phyloP scores from a whole-genome alignment of 1,284 basidiomycete species.

The Ustilago shanxiensis region DNA sequence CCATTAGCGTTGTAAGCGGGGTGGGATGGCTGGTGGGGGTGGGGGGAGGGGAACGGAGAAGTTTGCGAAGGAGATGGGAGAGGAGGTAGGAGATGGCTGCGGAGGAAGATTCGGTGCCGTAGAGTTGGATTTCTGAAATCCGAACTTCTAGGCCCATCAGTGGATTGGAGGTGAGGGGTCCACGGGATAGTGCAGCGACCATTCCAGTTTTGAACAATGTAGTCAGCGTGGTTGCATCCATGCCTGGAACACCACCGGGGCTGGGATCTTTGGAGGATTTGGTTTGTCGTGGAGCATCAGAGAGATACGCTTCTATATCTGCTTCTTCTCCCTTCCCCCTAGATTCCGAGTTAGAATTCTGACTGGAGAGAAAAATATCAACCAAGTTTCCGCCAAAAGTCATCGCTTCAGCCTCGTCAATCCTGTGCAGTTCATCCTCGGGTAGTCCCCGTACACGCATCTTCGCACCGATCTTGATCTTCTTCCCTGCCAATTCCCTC shows the following conservation, averaged over 20 bases:
- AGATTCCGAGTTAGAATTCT: no score
- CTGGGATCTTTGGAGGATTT: neutral
- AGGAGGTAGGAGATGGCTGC: constrained; percentile 55
- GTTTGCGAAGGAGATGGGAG: constrained; percentile 46
- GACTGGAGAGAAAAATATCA: constrained; percentile 26
- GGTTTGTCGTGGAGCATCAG: constrained; percentile 7
- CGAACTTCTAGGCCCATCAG: constrained; percentile 53
- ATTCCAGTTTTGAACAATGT: constrained; percentile 45
- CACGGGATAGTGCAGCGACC: constrained; percentile 59
- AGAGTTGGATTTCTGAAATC: constrained; percentile 45
- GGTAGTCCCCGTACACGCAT: constrained; percentile 42
- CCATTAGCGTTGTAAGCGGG: constrained; percentile 59
- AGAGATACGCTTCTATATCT: constrained; percentile 30
- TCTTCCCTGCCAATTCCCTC: constrained; percentile 61
- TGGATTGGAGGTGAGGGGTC: constrained; percentile 63
- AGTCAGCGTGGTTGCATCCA: constrained; percentile 28
- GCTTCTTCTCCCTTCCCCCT: constrained; percentile 14
- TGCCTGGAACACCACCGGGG: no score
- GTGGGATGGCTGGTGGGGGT: no score
- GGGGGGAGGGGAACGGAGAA: constrained; percentile 37
- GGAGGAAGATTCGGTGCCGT: constrained; percentile 53
- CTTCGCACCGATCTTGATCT: constrained; percentile 49
- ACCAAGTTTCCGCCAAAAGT: constrained; percentile 57
- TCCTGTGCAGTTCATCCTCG: constrained; percentile 33
- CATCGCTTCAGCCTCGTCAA: constrained; percentile 22